These are phyloP conservation scores for Erysimum pusillum DNA, from an alignment of 441 rosid species.

Conservation along the genomic window DNA sequence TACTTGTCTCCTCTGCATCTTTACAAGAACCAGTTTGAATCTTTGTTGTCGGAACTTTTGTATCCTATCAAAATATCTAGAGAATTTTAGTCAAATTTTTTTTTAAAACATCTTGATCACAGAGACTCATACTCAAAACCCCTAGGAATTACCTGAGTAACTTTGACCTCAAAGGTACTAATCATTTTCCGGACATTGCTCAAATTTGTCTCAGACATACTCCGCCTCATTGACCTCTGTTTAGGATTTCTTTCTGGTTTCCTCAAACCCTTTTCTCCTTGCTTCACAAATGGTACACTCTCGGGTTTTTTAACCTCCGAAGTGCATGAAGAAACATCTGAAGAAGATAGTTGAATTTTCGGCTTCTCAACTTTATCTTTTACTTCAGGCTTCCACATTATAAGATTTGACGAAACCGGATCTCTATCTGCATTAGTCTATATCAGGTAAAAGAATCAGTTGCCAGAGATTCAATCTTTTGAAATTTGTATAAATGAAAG, in stretches of 20 bases:
- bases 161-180: slow-evolving; percentile 72
- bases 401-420: slow-evolving; percentile 26
- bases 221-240: slow-evolving; percentile 38
- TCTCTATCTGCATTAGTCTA: slow-evolving; percentile 34
- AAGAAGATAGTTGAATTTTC: slow-evolving; percentile 37
- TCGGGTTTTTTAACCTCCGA: slow-evolving; percentile 29
- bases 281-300: slow-evolving; percentile 13
- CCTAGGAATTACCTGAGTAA: slow-evolving; percentile 60
- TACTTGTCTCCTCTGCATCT: slow-evolving; percentile 20
- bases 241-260: slow-evolving; percentile 25
- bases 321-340: slow-evolving; percentile 35
- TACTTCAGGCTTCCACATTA: slow-evolving; percentile 34
- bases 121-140: slow-evolving; percentile 17
- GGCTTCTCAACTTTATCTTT: slow-evolving; percentile 35
- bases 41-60: slow-evolving; percentile 47
- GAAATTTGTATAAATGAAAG: slow-evolving; percentile 38
- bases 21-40: slow-evolving; percentile 42
- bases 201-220: slow-evolving; percentile 55
- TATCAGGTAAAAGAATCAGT: slow-evolving; percentile 26
- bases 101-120: slow-evolving; percentile 15
- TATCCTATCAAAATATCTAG: slow-evolving; percentile 40
- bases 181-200: slow-evolving; percentile 82
- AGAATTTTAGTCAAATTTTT: slow-evolving; percentile 16
- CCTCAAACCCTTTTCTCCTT: slow-evolving; percentile 23
- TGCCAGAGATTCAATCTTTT: not conserved